These are phyloP conservation scores for Rosa hybrid DNA, from an alignment of 331 rosid genomes.

Conservation along the genomic window DNA sequence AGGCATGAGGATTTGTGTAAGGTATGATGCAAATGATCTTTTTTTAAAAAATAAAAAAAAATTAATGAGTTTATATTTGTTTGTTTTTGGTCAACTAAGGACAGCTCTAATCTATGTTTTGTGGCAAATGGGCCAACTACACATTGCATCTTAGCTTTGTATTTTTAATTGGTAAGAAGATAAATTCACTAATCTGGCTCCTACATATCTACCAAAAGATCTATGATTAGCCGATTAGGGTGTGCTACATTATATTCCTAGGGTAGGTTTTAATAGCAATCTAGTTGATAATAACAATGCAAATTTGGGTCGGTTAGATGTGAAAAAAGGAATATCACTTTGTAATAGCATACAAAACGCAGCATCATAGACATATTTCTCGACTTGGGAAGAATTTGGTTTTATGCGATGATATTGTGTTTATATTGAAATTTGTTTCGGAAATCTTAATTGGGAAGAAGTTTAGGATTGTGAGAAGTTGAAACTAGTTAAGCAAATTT, in stretches of 20 bases:
- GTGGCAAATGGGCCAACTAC: not conserved
- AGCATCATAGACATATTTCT: not conserved
- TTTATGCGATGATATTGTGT: not conserved
- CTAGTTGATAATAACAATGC: not conserved
- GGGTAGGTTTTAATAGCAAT: not conserved
- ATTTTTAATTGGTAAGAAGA: not conserved
- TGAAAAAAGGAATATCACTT: not conserved
- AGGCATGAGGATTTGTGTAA: not conserved
- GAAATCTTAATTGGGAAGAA: not conserved
- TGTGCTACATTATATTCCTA: not conserved
- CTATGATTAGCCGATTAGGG: not conserved
- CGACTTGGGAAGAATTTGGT: not conserved
- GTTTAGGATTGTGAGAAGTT: not conserved
- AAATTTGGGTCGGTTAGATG: not conserved
- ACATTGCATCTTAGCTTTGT: not conserved
- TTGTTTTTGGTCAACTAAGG: slow-evolving; percentile 21
- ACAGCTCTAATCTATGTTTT: slow-evolving; percentile 7
- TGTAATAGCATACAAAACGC: not conserved
- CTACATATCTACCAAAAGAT: not conserved
- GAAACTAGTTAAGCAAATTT: not conserved
- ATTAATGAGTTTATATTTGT: not conserved
- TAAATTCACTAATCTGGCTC: not conserved
- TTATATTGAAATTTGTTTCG: not conserved
- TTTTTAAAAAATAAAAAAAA: too few relatives aligned
- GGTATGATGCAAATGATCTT: not conserved